Evolutionary conservation across 495 filamentous ascomycete species (phyloP).

Genomic region (Bryoglossum gracile): DNA sequence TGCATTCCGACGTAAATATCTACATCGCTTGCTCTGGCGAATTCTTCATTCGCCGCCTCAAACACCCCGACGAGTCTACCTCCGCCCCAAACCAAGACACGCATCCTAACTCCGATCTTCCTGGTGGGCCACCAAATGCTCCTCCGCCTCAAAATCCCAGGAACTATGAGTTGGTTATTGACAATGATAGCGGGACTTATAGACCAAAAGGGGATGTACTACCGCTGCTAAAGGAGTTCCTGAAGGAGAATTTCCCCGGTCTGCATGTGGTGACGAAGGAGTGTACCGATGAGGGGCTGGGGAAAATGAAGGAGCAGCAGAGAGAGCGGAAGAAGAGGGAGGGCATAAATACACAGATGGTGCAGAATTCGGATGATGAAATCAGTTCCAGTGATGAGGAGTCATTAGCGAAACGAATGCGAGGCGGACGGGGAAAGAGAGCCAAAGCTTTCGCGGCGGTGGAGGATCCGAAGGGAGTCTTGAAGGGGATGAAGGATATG

Average conservation of each 20-base stretch:
- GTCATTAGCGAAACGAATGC: conserved; percentile 36
- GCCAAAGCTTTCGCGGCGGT: conserved; percentile 35
- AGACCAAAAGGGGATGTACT: conserved; percentile 71
- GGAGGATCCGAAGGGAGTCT: conserved; percentile 19
- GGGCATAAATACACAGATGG: conserved; percentile 53
- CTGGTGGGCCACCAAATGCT: conserved; percentile 24
- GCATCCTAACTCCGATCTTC: conserved; percentile 18
- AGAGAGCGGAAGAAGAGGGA: conserved; percentile 49
- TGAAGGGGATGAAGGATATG: conserved; percentile 13
- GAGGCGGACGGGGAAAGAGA: conserved; percentile 37
- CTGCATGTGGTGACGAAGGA: conserved; percentile 62
- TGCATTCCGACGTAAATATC: conserved; percentile 85
- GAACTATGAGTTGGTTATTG: conserved; percentile 82
- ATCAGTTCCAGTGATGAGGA: conserved; percentile 74
- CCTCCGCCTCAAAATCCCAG: conserved; percentile 32
- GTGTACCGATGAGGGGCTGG: conserved; percentile 26
- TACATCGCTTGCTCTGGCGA: conserved; percentile 90
- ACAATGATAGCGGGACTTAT: conserved; percentile 93
- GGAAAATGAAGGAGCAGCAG: conserved; percentile 41
- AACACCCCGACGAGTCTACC: conserved; percentile 26
- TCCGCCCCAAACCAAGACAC: conserved; percentile 30
- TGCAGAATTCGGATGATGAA: conserved; percentile 48
- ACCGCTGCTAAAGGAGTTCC: conserved; percentile 58
- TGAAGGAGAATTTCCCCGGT: conserved; percentile 65
- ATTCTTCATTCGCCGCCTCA: conserved; percentile 71